Conservation (phyloP, 2,329 filamentous ascomycete species). For the Zymoseptoria tritici region DNA sequence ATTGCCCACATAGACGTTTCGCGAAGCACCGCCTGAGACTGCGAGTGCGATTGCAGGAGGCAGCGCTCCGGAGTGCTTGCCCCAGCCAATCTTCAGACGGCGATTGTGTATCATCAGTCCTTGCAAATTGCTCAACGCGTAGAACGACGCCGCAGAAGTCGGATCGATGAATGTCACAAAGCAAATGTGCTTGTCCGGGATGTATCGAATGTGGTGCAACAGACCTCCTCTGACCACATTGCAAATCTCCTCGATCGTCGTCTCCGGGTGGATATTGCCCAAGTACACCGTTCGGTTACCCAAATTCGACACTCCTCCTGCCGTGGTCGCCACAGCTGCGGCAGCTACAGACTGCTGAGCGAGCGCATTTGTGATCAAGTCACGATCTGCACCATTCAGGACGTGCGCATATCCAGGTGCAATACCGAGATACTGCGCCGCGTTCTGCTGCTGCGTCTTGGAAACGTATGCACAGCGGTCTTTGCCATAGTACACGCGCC, state of each 20-base stretch:
- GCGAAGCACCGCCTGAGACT: constrained; percentile 92
- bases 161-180: constrained; percentile 99
- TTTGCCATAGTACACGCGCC: constrained; percentile 97
- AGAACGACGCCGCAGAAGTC: constrained; percentile 94
- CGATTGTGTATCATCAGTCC: constrained; percentile 99
- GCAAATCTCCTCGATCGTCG: constrained; percentile 98
- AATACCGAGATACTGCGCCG: constrained; percentile 94
- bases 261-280: constrained; percentile 97
- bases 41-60: constrained; percentile 93
- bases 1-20: constrained; percentile 97
- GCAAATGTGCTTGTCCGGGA: constrained; percentile 99
- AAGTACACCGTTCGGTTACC: constrained; percentile 97
- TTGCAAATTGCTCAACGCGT: constrained; percentile 92
- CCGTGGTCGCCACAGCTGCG: constrained; percentile 90
- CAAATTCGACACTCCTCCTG: constrained; percentile 93
- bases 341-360: constrained; percentile 97
- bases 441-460: constrained; percentile 99
- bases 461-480: constrained; percentile 97
- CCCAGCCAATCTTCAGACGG: constrained; percentile 96
- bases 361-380: constrained; percentile 90
- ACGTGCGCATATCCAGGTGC: constrained; percentile 95
- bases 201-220: constrained; percentile 96
- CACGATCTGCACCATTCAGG: constrained; percentile 88
- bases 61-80: constrained; percentile 94
- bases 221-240: constrained; percentile 95